A percentile compares a stretch with the other conserved stretches of the same genome.
Conservation (phyloP, 2,329 filamentous ascomycete genomes). For the Fusarium nematophilum region DNA sequence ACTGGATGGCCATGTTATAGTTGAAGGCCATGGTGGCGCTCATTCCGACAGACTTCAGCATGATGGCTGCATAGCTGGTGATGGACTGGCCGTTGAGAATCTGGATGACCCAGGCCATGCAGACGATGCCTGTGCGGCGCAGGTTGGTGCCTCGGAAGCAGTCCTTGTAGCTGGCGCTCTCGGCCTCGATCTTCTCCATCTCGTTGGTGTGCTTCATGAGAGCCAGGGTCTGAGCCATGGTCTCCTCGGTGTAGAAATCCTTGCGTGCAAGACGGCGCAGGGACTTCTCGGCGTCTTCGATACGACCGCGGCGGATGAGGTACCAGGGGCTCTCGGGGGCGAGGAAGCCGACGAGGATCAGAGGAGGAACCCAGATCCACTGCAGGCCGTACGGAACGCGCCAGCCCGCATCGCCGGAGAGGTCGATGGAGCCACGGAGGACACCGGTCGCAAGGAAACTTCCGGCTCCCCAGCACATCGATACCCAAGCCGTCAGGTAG, state of each 20-base stretch:
- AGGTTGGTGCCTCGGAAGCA: conserved; percentile 60
- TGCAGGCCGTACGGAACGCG: conserved; percentile 60
- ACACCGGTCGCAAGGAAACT: conserved; percentile 58
- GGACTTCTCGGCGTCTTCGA: conserved; percentile 52
- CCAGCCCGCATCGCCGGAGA: conserved; percentile 56
- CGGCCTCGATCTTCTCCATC: conserved; percentile 53
- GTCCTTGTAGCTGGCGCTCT: conserved; percentile 59
- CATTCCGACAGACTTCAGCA: conserved; percentile 63
- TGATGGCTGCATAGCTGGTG: conserved; percentile 64
- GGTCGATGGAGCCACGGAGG: conserved; percentile 52
- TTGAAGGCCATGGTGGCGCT: conserved; percentile 54
- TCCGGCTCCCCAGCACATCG: conserved; percentile 62
- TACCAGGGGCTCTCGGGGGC: conserved; percentile 63
- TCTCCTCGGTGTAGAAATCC: conserved; percentile 51
- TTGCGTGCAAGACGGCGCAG: conserved; percentile 53
- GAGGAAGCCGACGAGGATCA: conserved; percentile 54
- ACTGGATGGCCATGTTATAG: conserved; percentile 61
- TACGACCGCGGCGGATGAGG: conserved; percentile 55
- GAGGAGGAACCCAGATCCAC: conserved; percentile 59
- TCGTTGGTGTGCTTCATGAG: conserved; percentile 57
- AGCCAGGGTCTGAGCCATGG: conserved; percentile 52
- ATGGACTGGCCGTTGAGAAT: conserved; percentile 58
- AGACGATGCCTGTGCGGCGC: conserved; percentile 51
- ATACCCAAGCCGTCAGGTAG: conserved; percentile 60
- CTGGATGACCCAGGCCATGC: conserved; percentile 51